A percentile compares a stretch with the other conserved stretches of the same genome.
phyloP scores from a whole-genome alignment of 148 eudicot species.

The Oxyria digyna region DNA sequence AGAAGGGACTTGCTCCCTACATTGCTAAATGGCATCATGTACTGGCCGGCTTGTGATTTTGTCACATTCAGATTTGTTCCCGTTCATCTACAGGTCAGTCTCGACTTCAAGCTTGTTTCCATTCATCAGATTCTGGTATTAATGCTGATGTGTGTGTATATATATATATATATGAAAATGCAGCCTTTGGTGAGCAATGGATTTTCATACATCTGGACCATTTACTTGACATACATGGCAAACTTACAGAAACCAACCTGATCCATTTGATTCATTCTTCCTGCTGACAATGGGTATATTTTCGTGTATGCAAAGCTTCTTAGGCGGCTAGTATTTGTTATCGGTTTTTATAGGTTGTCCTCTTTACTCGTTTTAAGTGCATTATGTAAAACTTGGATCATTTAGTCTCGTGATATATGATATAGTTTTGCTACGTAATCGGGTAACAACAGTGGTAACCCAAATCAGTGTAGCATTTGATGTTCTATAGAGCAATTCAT shows the following conservation, averaged over 20 bases:
- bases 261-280: neutral
- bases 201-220: slow-evolving; percentile 78
- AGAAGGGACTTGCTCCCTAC: slow-evolving; percentile 80
- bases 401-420: neutral
- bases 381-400: neutral
- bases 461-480: neutral
- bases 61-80: slow-evolving; percentile 80
- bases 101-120: neutral
- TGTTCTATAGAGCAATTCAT: too few species aligned
- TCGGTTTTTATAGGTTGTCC: neutral
- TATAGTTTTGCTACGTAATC: neutral
- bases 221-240: slow-evolving; percentile 90
- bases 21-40: slow-evolving; percentile 62
- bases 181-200: slow-evolving; percentile 86
- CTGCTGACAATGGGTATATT: neutral
- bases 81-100: slow-evolving; percentile 77
- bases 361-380: neutral
- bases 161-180: neutral
- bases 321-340: neutral
- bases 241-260: slow-evolving; percentile 49
- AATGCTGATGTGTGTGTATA: neutral
- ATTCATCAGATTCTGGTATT: neutral
- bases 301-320: neutral
- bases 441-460: neutral
- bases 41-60: slow-evolving; percentile 91